Evolutionary conservation across 2,329 filamentous ascomycete species (phyloP), one percentile per base, ranked within the genome.

Genomic region (Ophiostoma sp.): DNA sequence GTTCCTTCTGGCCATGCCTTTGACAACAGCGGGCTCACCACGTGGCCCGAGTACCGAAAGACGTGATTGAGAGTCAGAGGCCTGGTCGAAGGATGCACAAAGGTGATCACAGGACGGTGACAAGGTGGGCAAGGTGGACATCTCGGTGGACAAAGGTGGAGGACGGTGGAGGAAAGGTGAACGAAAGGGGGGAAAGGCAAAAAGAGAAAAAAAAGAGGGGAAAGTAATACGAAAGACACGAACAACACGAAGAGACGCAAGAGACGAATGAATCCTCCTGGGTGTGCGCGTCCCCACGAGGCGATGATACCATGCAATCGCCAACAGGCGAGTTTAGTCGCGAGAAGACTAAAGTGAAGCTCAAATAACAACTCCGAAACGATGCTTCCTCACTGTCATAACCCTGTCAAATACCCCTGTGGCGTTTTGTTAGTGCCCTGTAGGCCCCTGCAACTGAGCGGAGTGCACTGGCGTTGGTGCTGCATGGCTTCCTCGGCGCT

Each of bases 11-110:
- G 15, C 15, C 15, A 19, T 48, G 55, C 39, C 17, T 70, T 70
- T 61, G 69, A 70, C 36, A 31, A 9, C 48, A 48, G n/a, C n/a
- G 22, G 15, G n/a, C 55, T 70, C 8, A 19, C 25, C 61, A 69
- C 50, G 50, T 68, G 42, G 76, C 55, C 12, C 76, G 76, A 31
- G 69, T 74, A 39, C 86, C 22, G 45, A n/a, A 36, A 36, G 17
- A 33, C 55, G 55, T 33, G 28, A 59, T 59, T 48, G 3, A 59
- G 55, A n/a, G 50, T 52, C 19, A 52, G 50, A n/a, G 50, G 48
- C 11, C 48, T n/a, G n/a, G n/a, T n/a, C n/a, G n/a, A n/a, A 55
- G 42, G 42, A 48, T 48, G 1, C 42, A 48, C 42, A 55, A 55
- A 25, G 50, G 4, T 55, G 22, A 25, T 48, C 15, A 48, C 42